Evolutionary conservation across 1,139 yeast genomes (phyloP), one percentile per base, ranked within the genome.

Genomic region (Blastobotrys proliferans): DNA sequence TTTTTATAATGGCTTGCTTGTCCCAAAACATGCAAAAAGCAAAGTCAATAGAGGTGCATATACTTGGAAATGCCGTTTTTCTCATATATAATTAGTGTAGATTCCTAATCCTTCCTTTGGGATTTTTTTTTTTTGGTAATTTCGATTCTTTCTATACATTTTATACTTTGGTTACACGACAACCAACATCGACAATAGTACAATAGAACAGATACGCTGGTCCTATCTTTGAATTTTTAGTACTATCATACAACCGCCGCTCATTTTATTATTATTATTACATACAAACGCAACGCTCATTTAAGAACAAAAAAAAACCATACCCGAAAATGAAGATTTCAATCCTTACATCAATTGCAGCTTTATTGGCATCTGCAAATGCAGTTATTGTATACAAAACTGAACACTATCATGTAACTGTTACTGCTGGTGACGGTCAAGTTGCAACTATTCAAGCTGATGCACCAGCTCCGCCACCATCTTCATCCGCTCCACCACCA

Each of bases 341-440:
- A 35, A 43, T 43, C 24, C 14, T 40, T 32, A 21, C 41, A 18
- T 25, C 47, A 16, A 34, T 45, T 29, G 45, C 44, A 25, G 38
- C 41, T 21, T 22, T 38, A 18, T 13, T 27, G 21, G 43, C 46
- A 35, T n/a, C 40, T 21, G 40, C 41, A 36, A 35, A 44, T 25
- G 47, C 62, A 24, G 60, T 45, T 27, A 17, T 51, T 25, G 56
- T 59, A 31, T 55, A 54, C 35, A 50, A 55, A 43, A 58, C 62
- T 17, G 55, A 46, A 21, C 49, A 48, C 38, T 41, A 44, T 30
- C 55, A 54, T 35, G 51, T 48, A 43, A 54, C 53, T 38, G 60
- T 57, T 32, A 59, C 63, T 20, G 56, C 53, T n/a, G 48, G 42
- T 35, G 47, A 22, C 6, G 47, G 25, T 18, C 38, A 22, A 14